phyloP scores from a whole-genome alignment of 345 rosid genomes.

The Euphorbia tirucalli region DNA sequence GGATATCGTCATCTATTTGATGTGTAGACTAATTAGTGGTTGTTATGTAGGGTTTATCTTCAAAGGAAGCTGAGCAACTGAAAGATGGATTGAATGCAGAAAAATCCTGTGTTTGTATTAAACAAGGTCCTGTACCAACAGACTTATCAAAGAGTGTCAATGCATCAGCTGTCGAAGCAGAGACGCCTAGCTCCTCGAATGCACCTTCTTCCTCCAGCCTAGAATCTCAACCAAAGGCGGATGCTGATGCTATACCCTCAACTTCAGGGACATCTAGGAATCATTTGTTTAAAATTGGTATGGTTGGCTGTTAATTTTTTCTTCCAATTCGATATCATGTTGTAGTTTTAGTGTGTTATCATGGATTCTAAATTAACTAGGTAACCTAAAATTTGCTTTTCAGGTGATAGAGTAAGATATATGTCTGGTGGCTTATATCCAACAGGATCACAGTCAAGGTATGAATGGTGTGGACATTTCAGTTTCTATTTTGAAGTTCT shows the following conservation, averaged over 20 bases:
- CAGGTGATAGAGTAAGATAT: conserved; percentile 82
- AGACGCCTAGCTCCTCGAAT: conserved; percentile 49
- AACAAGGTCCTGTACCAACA: conserved; percentile 41
- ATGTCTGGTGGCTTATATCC: conserved; percentile 45
- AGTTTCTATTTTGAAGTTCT: neutral
- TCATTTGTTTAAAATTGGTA: conserved; percentile 67
- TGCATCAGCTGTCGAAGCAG: conserved; percentile 49
- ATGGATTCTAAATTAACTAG: conserved; percentile 19
- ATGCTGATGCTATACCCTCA: conserved; percentile 46
- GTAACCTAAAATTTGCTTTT: conserved; percentile 19
- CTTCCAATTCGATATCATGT: conserved; percentile 5
- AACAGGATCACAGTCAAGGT: conserved; percentile 59
- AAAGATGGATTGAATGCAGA: conserved; percentile 61
- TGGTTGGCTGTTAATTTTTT: conserved; percentile 3
- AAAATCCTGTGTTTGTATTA: conserved; percentile 49
- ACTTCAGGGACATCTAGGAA: conserved; percentile 48
- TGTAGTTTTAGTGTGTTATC: conserved; percentile 1
- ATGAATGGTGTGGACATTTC: conserved; percentile 4
- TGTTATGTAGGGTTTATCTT: conserved; percentile 62
- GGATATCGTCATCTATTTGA: neutral
- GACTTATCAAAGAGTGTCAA: conserved; percentile 46
- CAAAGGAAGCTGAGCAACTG: conserved; percentile 71
- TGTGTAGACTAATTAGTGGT: conserved; percentile 13
- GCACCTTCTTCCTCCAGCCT: conserved; percentile 44
- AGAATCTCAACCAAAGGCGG: conserved; percentile 61